Percentiles rank a stretch among this genome's conserved stretches.
Evolutionary conservation across 176 grass and related monocot genomes (phyloP).

Genomic region (Triticum aestivum): DNA sequence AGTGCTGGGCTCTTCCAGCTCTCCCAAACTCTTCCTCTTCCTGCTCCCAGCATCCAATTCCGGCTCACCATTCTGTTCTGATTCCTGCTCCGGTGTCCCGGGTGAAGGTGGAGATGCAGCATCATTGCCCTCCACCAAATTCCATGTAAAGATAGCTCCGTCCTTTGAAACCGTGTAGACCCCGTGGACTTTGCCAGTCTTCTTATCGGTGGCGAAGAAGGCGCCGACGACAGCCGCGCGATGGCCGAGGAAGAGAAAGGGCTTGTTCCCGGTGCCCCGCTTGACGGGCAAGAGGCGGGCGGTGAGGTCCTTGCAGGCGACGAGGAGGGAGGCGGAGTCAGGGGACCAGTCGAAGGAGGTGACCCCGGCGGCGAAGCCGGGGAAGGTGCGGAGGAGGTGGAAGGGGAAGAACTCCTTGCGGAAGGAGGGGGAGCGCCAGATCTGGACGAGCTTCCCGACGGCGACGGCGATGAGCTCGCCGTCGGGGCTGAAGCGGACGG

Average conservation of each 20-base stretch:
- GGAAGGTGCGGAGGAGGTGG: slow-evolving; percentile 77
- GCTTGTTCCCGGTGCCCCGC: slow-evolving; percentile 51
- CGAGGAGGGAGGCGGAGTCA: slow-evolving; percentile 78
- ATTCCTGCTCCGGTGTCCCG: slow-evolving; percentile 51
- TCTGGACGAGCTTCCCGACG: slow-evolving; percentile 78
- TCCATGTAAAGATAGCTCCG: slow-evolving; percentile 86
- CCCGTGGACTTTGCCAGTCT: slow-evolving; percentile 48
- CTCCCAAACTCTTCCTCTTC: slow-evolving; percentile 55
- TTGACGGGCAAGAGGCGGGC: slow-evolving; percentile 64
- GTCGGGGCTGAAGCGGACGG: slow-evolving; percentile 72
- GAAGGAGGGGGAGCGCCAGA: slow-evolving; percentile 89
- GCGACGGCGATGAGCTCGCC: slow-evolving; percentile 73
- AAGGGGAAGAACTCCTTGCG: slow-evolving; percentile 92
- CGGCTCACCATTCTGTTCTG: slow-evolving; percentile 19
- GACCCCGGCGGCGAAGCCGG: slow-evolving; percentile 63
- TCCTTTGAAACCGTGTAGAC: slow-evolving; percentile 82
- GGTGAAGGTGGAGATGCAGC: slow-evolving; percentile 49
- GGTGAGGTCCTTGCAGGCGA: slow-evolving; percentile 79
- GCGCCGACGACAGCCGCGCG: slow-evolving; percentile 56
- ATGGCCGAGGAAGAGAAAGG: slow-evolving; percentile 82
- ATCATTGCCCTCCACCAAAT: slow-evolving; percentile 52
- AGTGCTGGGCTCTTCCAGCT: slow-evolving; percentile 32
- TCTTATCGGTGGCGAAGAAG: slow-evolving; percentile 79
- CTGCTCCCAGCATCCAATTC: slow-evolving; percentile 42
- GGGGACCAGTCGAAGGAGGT: slow-evolving; percentile 93